Evolutionary conservation across 768 basidiomycete species (phyloP).

Genomic region (Russula foetens): DNA sequence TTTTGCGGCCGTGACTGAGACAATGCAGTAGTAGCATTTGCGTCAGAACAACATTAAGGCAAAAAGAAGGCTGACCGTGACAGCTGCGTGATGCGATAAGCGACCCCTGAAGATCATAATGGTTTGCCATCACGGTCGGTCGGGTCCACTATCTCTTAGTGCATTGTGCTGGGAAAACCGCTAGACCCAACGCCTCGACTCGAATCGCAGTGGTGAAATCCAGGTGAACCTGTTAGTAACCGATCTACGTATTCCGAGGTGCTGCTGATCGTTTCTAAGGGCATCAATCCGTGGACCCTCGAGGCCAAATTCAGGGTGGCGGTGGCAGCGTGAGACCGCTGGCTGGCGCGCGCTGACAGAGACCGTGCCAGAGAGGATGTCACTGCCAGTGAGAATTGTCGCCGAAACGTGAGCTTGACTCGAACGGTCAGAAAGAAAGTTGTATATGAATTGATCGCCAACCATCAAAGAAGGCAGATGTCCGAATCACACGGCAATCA

Average conservation of each 20-base stretch:
- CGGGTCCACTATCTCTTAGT: too few relatives aligned
- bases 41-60: not conserved
- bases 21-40: not conserved
- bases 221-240: not conserved
- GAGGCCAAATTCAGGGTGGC: not conserved
- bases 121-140: not conserved
- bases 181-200: not conserved
- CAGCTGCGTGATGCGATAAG: not conserved
- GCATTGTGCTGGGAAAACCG: not conserved
- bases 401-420: not conserved
- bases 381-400: too few relatives aligned
- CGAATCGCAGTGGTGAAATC: too few relatives aligned
- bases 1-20: too few relatives aligned
- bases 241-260: not conserved
- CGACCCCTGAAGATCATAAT: not conserved
- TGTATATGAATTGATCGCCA: not conserved
- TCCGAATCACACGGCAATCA: not conserved
- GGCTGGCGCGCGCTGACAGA: not conserved
- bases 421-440: not conserved
- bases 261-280: slow-evolving; percentile 1
- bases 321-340: not conserved
- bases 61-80: not conserved
- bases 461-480: not conserved
- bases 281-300: not conserved
- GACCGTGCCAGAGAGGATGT: too few relatives aligned